Evolutionary conservation across 768 basidiomycete genomes (phyloP).

Genomic region (Collybia nuda): DNA sequence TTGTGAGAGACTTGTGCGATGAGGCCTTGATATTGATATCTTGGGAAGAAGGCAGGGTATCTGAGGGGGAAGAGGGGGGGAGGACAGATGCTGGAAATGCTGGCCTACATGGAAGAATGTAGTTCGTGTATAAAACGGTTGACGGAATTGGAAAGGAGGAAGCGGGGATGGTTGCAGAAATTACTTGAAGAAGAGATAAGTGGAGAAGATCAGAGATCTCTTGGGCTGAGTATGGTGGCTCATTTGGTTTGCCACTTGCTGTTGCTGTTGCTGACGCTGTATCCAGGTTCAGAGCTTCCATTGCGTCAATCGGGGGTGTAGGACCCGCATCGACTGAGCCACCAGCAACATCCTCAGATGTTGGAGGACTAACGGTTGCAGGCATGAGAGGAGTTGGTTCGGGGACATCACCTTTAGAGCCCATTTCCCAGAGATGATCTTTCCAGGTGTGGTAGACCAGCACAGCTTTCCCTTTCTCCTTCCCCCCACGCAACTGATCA

Average conservation of each 20-base stretch:
- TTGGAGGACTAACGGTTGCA: slow-evolving; percentile 3
- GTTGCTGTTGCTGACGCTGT: too few relatives aligned
- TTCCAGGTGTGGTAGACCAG: slow-evolving; percentile 73
- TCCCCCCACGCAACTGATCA: slow-evolving; percentile 39
- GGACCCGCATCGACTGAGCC: slow-evolving; percentile 10
- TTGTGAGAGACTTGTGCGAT: slow-evolving; percentile 74
- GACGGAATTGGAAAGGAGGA: slow-evolving; percentile 74
- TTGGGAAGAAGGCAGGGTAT: slow-evolving; percentile 29
- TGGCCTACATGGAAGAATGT: slow-evolving; percentile 81
- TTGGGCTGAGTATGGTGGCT: slow-evolving; percentile 26
- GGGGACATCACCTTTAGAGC: slow-evolving; percentile 60
- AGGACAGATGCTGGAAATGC: slow-evolving; percentile 50
- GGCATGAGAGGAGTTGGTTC: slow-evolving; percentile 28
- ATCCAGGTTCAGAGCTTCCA: slow-evolving; percentile 10
- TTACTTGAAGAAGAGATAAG: slow-evolving; percentile 63
- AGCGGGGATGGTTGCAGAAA: slow-evolving; percentile 44
- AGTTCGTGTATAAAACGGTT: slow-evolving; percentile 70
- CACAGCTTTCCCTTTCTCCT: slow-evolving; percentile 78
- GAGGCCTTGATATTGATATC: slow-evolving; percentile 78
- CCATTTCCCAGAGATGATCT: slow-evolving; percentile 74
- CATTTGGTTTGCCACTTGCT: not conserved
- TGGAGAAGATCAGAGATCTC: slow-evolving; percentile 63
- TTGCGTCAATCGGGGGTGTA: slow-evolving; percentile 1
- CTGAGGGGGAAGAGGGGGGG: slow-evolving; percentile 21
- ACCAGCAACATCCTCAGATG: slow-evolving; percentile 15